Evolutionary conservation across 2,329 filamentous ascomycete genomes (phyloP).

Genomic region (Monosporascus ibericus): DNA sequence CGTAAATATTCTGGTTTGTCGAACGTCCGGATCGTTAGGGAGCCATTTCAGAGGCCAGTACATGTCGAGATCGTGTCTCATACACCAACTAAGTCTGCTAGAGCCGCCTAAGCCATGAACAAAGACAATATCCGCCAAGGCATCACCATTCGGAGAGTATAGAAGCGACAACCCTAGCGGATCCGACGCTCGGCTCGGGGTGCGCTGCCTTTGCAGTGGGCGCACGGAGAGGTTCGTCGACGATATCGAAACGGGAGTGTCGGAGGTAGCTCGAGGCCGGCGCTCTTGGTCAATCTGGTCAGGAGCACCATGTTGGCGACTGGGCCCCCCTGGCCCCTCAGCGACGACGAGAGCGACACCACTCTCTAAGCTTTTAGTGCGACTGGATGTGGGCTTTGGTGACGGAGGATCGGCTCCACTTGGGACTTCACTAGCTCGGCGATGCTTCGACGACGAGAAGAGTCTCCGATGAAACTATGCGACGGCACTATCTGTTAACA

Average conservation of each 20-base stretch:
- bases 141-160: background rate
- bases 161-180: background rate
- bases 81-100: constrained; percentile 9
- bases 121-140: constrained; percentile 5
- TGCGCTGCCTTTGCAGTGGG: background rate
- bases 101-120: constrained; percentile 6
- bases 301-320: background rate
- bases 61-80: constrained; percentile 5
- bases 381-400: background rate
- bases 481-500: background rate
- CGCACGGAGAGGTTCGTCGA: background rate
- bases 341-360: background rate
- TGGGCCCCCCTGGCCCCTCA: background rate
- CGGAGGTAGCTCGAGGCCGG: no score
- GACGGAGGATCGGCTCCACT: background rate
- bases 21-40: background rate
- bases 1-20: constrained; percentile 1
- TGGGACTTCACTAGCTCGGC: background rate
- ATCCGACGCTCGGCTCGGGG: background rate
- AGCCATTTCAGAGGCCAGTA: constrained; percentile 7
- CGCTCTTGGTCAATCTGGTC: no score
- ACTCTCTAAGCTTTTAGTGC: background rate
- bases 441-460: background rate
- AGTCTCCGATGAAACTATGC: background rate
- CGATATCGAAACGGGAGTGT: background rate